Base-by-base conservation (phyloP, 2,329 filamentous ascomycete species). In the Drechslera avenae region DNA sequence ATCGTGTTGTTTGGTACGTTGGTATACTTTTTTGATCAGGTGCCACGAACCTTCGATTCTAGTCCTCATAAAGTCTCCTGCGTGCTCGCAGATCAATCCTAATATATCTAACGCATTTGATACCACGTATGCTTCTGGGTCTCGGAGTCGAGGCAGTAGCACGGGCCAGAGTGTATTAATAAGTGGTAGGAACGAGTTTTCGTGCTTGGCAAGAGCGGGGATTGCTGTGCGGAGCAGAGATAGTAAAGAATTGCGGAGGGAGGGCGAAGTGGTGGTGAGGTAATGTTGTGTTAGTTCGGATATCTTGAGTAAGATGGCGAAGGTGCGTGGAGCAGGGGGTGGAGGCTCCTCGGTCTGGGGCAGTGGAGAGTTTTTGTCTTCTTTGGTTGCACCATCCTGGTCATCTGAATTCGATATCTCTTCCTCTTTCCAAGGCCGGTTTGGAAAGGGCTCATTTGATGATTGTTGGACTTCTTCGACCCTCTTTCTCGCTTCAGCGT, bases 141-240 rank as follows among this genome's bases (percentile, higher is more conserved):
- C 89, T 58, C 85, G 83, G 5, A 91, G 77, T 18, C 86, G 81
- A n/a, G 81, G 79, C 1, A 87, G 76, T 4, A 96, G 77, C 5
- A 95, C 87, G 0, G 92, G 91, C 93, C 93, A 99, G 6, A 97
- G 79, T 3, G 88, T 87, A 72, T 97, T 94, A 61, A 97, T 86
- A 0, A 97, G 81, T 0, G 94, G 94, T 1, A 99, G 76, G 69
- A 96, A 97, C 0, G 86, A 84, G 54, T 92, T 86, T 68, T 96
- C 89, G 59, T 97, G 86, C 3, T 79, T 80, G 0, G 88, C 83
- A 3, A 99, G 82, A 1, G 89, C 81, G 1, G 87, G 83, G 4
- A 88, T 83, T 3, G 91, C 87, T 0, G 86, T 90, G 19, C 82
- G 78, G 10, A 97, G 82, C 5, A 97, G 84, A 13, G 85, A 83